Evolutionary conservation across 73 alveolate genomes (phyloP).

Genomic region (Effrenium voratum): DNA sequence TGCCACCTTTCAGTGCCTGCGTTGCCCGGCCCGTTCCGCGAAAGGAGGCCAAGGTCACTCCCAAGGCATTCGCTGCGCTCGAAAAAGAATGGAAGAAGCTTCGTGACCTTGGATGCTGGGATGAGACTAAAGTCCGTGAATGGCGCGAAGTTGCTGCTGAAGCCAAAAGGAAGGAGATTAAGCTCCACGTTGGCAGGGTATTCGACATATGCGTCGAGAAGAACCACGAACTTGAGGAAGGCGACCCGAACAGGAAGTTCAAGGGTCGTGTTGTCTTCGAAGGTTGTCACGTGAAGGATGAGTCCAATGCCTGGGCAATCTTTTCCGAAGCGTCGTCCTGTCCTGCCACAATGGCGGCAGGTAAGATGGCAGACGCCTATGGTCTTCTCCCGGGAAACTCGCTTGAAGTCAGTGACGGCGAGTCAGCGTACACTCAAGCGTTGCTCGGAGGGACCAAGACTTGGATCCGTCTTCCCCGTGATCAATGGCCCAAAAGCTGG

Average conservation of each 20-base stretch:
- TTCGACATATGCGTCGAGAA: neutral
- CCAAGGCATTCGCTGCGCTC: neutral
- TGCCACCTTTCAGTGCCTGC: neutral
- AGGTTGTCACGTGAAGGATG: neutral
- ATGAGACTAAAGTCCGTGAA: neutral
- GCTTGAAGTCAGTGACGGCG: neutral
- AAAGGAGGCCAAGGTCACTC: neutral
- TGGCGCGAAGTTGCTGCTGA: neutral
- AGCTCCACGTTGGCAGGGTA: neutral
- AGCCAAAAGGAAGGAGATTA: neutral
- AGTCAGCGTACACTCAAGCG: neutral
- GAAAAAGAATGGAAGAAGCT: neutral
- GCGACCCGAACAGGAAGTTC: neutral
- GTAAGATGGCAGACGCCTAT: neutral
- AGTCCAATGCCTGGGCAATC: neutral
- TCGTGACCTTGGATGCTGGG: neutral
- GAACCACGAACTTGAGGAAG: neutral
- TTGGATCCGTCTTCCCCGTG: neutral
- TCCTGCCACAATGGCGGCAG: neutral
- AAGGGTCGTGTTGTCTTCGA: neutral
- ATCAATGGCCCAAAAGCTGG: neutral
- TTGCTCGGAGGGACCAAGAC: neutral
- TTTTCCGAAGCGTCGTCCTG: neutral
- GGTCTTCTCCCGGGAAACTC: neutral
- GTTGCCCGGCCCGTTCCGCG: neutral